Base-by-base conservation (phyloP, 345 rosid genomes). In the Abelmoschus esculentus region DNA sequence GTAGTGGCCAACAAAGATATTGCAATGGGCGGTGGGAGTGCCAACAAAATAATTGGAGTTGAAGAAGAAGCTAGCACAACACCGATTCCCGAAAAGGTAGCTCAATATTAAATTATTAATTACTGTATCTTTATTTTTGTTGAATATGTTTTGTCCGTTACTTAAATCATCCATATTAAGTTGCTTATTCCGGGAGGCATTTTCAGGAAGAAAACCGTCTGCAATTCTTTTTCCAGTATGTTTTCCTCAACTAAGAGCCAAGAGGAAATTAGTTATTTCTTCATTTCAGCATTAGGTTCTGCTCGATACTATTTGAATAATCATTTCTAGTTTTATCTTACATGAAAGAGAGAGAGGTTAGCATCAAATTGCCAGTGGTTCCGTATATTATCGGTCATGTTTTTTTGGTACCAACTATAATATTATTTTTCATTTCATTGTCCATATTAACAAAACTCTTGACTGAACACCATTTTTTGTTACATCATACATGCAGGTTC, bases 51-150 rank as follows among this genome's bases (percentile, higher is more conserved):
- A 58, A 64, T 85, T 32, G 98, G 86, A 66, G 90, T 80, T 64
- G 97, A 90, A 74, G 98, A 92, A 77, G 98, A 92, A 76, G 85
- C 90, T 72, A 81, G 76, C 80, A 80, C 89, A 32, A 85, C 87
- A 50, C 91, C 97, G 34, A 93, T 92, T 70, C 96, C 98, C 6
- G 96, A 92, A 74, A 87, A 85, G 91, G 97, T 92, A 89, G 67
- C 64, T 63, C 61, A 73, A 42, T 29, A 31, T 38, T 60, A 47
- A 9, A 73, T 34, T 29, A 31, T 38, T 60, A 47, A 9, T 71
- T 76, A 58, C 58, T 72, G 67, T 66, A n/a, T 63, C 55, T 17
- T 53, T 32, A 18, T 40, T 52, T 52, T 62, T 13, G 49, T 63
- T 9, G 58, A 57, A 50, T 68, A 19, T 69, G 3, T 38, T 26